Base-by-base conservation (phyloP, 371 early-diverging fungal species). In the Modicella reniformis region DNA sequence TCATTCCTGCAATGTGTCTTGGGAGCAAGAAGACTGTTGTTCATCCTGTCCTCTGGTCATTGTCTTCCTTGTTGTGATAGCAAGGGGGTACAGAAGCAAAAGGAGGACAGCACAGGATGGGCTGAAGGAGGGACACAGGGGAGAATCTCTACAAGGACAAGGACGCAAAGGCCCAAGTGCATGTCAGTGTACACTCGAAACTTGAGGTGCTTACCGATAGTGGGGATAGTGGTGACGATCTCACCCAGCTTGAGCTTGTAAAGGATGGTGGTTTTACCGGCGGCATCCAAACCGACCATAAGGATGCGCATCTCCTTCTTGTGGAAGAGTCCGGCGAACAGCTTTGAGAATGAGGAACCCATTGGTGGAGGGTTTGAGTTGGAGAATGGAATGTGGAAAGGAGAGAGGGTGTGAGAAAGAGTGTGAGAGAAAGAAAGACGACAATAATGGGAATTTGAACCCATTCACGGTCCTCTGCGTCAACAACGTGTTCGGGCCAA, bases 201-300 rank as follows among this genome's bases (percentile, higher is more conserved):
- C 2, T 13, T 28, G 5, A 34, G 25, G 0, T 32, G 62, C 83
- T 80, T 80, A 86, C 89, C 92, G 83, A 94, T 96, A 83, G 99
- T 99, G 44, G 99, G 99, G 80, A 99, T 97, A 60, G 99, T 99
- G 48, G 97, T 96, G 62, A 98, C 97, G 67, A 95, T 94, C 86
- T 97, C 96, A 63, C 97, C 98, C 63, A 96, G 87, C 91, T 99
- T 95, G 68, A 94, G 87, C 82, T 90, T 88, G 76, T 90, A 91
- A n/a, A 91, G 82, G 72, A 91, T 91, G 74, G 91, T 95, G 44
- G 96, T 98, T 83, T 98, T 98, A 62, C 98, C 98, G 37, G 97
- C 95, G 60, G 94, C 94, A 83, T 98, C 97, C 58, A 95, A 88
- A 40, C 98, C 98, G 33, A 96, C 88, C 86, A 96, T 94, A 66